Evolutionary conservation across 441 rosid genomes (phyloP).

Genomic region (Pelargonium cotyledonis): DNA sequence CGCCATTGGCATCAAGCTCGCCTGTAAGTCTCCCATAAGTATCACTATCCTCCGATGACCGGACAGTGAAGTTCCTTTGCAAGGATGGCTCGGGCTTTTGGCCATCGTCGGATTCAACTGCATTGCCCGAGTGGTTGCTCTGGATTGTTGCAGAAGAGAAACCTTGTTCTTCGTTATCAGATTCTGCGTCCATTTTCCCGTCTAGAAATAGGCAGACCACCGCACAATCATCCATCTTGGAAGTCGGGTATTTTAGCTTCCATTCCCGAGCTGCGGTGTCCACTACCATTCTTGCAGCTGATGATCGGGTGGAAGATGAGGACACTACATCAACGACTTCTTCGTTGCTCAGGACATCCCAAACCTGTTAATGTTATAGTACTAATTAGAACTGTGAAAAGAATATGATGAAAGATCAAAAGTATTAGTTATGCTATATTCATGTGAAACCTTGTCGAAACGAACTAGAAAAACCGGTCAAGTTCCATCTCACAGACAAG

Average conservation of each 20-base stretch:
- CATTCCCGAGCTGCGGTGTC: constrained; percentile 87
- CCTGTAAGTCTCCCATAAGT: constrained; percentile 28
- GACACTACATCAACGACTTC: constrained; percentile 92
- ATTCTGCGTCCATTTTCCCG: constrained; percentile 88
- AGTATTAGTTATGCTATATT: too few species aligned
- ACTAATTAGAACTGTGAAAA: neutral
- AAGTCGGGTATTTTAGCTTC: constrained; percentile 92
- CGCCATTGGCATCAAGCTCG: constrained; percentile 36
- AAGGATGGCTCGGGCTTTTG: constrained; percentile 76
- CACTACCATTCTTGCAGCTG: constrained; percentile 79
- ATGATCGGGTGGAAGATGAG: constrained; percentile 65
- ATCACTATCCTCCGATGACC: constrained; percentile 67
- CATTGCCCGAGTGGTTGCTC: constrained; percentile 66
- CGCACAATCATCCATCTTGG: constrained; percentile 97
- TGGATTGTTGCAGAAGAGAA: constrained; percentile 81
- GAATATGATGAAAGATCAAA: too few species aligned
- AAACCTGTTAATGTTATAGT: constrained; percentile 59
- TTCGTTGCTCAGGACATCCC: constrained; percentile 97
- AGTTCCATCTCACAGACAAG: too few species aligned
- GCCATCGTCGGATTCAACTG: constrained; percentile 81
- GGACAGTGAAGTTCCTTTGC: constrained; percentile 77
- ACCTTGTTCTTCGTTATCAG: constrained; percentile 75
- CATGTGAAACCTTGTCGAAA: too few species aligned
- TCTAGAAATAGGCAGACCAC: constrained; percentile 91
- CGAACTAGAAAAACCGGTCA: too few species aligned